Base-by-base conservation (phyloP, 202 grass and related monocot species). In the Eragrostis tef region DNA sequence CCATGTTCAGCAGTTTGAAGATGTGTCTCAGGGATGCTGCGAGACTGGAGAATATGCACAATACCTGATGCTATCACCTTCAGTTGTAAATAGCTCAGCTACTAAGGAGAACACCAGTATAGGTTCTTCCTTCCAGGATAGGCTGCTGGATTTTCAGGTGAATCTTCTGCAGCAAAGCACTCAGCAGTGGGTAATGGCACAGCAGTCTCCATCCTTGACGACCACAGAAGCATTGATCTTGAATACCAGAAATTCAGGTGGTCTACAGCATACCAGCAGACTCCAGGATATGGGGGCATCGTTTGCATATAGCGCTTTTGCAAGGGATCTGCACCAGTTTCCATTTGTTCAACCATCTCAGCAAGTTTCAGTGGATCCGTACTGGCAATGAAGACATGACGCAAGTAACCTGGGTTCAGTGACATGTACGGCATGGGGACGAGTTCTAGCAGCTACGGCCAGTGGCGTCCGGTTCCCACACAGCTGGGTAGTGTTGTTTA, bases 401-500 rank as follows among this genome's bases (percentile, higher is more conserved):
- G 29, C 7, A 77, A 19, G 19, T 54, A 20, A 54, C 6, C 65
- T 46, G 13, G 72, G 54, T 71, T 50, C 46, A 15, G 34, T 26
- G 64, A 77, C 24, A 50, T 7, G 19, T 72, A 39, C 11, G 0
- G 10, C 0, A 7, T 22, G 9, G 36, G 81, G 19, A 17, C 45
- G 41, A 17, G 9, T 34, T 26, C 20, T 14, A 4, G 27, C 60
- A 63, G 12, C 48, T 80, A 72, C 8, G 49, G 25, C 7, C 86
- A 51, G 27, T 71, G 67, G 80, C 70, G 62, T 19, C 83, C 84
- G 75, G 4, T 83, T 70, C 79, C 41, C 17, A 34, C 66, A 20
- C 79, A 27, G 48, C 31, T 14, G 22, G 46, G 34, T 8, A 36
- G 20, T 46, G 79, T 70, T 71, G 58, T 69, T 29, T 64, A 70